Evolutionary conservation across 495 filamentous ascomycete genomes (phyloP).

Genomic region (Annulohypoxylon maeteangense): DNA sequence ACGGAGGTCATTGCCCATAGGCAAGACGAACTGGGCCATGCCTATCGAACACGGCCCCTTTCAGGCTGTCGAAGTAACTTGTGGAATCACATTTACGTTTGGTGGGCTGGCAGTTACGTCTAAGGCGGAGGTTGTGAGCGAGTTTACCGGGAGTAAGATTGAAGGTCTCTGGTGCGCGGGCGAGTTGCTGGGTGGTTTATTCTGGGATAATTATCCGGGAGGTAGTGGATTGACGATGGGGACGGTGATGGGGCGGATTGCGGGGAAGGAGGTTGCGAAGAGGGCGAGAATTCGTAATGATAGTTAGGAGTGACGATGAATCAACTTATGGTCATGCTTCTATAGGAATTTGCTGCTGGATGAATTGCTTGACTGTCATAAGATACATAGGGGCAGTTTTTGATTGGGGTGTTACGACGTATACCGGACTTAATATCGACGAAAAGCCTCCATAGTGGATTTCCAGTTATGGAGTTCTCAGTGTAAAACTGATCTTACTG

Average conservation of each 20-base stretch:
- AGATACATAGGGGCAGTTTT: too few species aligned
- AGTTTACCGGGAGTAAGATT: conserved; percentile 54
- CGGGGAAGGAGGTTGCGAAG: conserved; percentile 34
- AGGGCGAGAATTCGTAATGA: conserved; percentile 16
- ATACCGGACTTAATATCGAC: too few species aligned
- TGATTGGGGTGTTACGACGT: too few species aligned
- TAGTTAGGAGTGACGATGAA: not conserved
- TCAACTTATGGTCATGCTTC: not conserved
- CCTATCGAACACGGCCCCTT: conserved; percentile 66
- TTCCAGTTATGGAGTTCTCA: too few species aligned
- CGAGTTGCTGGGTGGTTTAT: conserved; percentile 72
- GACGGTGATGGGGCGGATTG: conserved; percentile 39
- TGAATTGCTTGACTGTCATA: not conserved
- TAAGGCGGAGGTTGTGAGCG: conserved; percentile 58
- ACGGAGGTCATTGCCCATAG: conserved; percentile 47
- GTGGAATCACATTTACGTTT: conserved; percentile 74
- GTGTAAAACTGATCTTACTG: too few species aligned
- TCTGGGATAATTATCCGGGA: conserved; percentile 72
- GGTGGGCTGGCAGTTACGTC: conserved; percentile 66
- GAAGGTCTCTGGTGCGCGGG: conserved; percentile 66
- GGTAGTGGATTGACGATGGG: conserved; percentile 67
- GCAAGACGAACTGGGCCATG: conserved; percentile 73
- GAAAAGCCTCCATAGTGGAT: too few species aligned
- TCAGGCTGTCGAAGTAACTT: conserved; percentile 66
- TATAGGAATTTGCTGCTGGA: not conserved